These are phyloP conservation scores for Exophiala sp. DNA, from an alignment of 2,329 filamentous ascomycete genomes.

Conservation along the genomic window DNA sequence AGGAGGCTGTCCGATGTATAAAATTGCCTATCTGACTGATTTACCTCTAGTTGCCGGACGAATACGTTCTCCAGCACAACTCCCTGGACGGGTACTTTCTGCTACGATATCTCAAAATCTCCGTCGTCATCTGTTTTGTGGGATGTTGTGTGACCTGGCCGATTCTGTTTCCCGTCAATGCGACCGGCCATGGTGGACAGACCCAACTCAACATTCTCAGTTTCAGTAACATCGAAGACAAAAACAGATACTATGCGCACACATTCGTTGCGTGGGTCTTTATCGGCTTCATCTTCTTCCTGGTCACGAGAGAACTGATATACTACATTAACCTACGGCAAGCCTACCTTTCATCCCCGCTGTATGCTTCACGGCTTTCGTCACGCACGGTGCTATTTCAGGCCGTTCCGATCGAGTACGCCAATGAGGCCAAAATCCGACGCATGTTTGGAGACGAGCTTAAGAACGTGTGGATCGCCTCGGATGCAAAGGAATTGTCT, in stretches of 20 bases:
- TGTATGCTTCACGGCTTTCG: slow-evolving; percentile 78
- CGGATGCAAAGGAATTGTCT: slow-evolving; percentile 69
- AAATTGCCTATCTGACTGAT: no score
- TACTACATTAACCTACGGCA: slow-evolving; percentile 91
- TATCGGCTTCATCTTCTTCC: slow-evolving; percentile 79
- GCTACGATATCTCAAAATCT: slow-evolving; percentile 77
- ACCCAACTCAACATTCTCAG: slow-evolving; percentile 69
- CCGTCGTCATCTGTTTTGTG: slow-evolving; percentile 71
- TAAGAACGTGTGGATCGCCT: slow-evolving; percentile 76
- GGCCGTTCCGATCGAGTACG: slow-evolving; percentile 71
- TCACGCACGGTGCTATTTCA: slow-evolving; percentile 86
- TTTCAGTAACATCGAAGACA: slow-evolving; percentile 67
- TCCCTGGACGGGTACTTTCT: slow-evolving; percentile 90
- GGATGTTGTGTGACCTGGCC: slow-evolving; percentile 83
- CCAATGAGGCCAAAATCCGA: slow-evolving; percentile 69
- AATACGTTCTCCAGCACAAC: slow-evolving; percentile 79
- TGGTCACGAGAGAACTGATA: slow-evolving; percentile 79
- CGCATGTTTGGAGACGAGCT: slow-evolving; percentile 77
- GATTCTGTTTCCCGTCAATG: slow-evolving; percentile 80
- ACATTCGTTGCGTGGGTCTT: slow-evolving; percentile 75
- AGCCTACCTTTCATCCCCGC: slow-evolving; percentile 79
- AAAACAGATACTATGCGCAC: slow-evolving; percentile 72
- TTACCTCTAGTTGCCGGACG: slow-evolving; percentile 57
- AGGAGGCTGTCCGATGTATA: no score
- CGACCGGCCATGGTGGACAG: slow-evolving; percentile 64